Evolutionary conservation across 2,329 filamentous ascomycete genomes (phyloP), one percentile per base, ranked within the genome.

Genomic region (Ascosphaera aggregata): DNA sequence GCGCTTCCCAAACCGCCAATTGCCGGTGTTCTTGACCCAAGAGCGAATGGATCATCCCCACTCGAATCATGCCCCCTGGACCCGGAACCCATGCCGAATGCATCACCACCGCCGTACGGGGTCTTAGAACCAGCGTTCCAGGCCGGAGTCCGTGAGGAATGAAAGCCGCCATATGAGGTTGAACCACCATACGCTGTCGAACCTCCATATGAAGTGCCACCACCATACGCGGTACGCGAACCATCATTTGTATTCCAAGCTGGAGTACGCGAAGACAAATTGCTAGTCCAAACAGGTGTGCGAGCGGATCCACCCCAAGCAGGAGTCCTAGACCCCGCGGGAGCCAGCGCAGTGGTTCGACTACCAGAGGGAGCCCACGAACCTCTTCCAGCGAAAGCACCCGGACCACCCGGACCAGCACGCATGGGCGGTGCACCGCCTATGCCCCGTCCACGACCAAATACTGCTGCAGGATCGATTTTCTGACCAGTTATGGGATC

Each of bases 111-210:
- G 40, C 76, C 79, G 44, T 64, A 64, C 2, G 40, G 80, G 63
- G 79, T 86, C 54, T 78, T 76, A 40, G 76, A 72, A 39, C 78
- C 79, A 2, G 81, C 77, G 42, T 76, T 75, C 79, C 79, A 85
- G 3, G 76, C 77, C 5, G 78, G 78, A 1, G 77, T 84, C 39
- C 79, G 71, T 37, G 68, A 67, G 20, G 75, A 73, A 17, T 68
- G 66, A 15, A 53, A 37, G 19, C 34, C 24, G 34, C 52, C 55
- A 54, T 40, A 50, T 49, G 7, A 53, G 51, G 36, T 55, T 56
- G 34, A 57, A 16, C 65, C 65, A n/a, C 82, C 82, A 48, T 92
- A 91, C 1, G 80, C 72, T 13, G 81, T 85, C 22, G 22, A 27
- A 27, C 22, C 22, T 36, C 75, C 73, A 52, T 61, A 76, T 43